Evolutionary conservation across 352 stramenopile genomes (phyloP), one percentile per base, ranked within the genome.

Genomic region (Phytopythium montanum): DNA sequence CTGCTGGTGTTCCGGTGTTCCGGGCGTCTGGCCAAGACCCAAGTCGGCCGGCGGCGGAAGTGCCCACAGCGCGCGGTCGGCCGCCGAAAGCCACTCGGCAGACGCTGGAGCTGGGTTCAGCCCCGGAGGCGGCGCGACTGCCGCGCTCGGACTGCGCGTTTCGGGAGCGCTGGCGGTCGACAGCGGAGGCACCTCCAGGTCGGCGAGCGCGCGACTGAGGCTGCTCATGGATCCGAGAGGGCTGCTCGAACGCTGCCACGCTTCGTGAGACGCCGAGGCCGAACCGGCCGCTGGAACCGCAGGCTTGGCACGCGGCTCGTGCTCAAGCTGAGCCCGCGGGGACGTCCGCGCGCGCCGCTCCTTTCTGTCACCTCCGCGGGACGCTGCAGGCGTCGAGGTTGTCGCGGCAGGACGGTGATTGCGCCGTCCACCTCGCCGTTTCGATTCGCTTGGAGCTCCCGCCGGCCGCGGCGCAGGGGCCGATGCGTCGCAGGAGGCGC

Each of bases 401-500:
- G 36, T n/a, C 36, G 36, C 36, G 14, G 39, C 39, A 7, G 58
- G 33, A 59, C 55, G 59, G 33, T 61, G 51, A 55, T 60, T 66
- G 42, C 51, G 62, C n/a, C 61, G 59, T 21, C 13, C 28, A 9
- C 23, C 12, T 49, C 56, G 45, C 38, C 51, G 29, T 31, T 44
- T 56, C 31, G 50, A 29, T 19, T 39, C 28, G 9, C 2, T 44
- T 1, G 26, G 13, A 28, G 8, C 19, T 6, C 8, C 18, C 49
- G 49, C 8, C 26, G 49, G 12, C 13, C 12, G 28, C 7, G 49
- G 19, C 38, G 41, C 42, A 19, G 46, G 46, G 38, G 38, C 26
- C 23, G 55, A 67, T 44, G 68, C 62, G 39, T 72, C 68, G 38
- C 62, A 74, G 31, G 64, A 65, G 48, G 61, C 62, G 23, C 74